phyloP scores from a whole-genome alignment of 2,329 filamentous ascomycete genomes.

The Amauroascus verrucosus region DNA sequence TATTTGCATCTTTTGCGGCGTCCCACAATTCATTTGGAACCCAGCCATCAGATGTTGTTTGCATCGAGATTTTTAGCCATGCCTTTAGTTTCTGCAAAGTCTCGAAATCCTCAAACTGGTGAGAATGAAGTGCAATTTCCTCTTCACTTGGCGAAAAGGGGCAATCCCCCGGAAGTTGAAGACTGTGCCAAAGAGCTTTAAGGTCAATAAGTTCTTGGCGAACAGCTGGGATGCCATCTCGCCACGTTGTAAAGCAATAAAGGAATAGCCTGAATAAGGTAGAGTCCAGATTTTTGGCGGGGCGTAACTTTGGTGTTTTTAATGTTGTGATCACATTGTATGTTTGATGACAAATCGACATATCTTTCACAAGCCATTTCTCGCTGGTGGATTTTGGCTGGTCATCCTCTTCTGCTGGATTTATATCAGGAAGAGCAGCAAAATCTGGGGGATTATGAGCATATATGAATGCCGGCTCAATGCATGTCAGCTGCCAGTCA shows the following conservation, averaged over 20 bases:
- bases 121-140: conserved; percentile 21
- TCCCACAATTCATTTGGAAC: conserved; percentile 26
- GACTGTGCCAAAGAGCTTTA: conserved; percentile 20
- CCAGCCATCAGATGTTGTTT: conserved; percentile 28
- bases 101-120: conserved; percentile 27
- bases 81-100: conserved; percentile 22
- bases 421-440: conserved; percentile 18
- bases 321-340: conserved; percentile 23
- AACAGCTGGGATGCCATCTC: conserved; percentile 21
- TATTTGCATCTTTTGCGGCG: conserved; percentile 22
- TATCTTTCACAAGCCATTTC: conserved; percentile 20
- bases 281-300: conserved; percentile 22
- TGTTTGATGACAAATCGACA: conserved; percentile 24
- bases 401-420: conserved; percentile 15
- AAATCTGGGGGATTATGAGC: conserved; percentile 25
- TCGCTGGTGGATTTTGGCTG: conserved; percentile 11
- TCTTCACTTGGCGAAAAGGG: conserved; percentile 21
- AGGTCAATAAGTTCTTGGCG: conserved; percentile 27
- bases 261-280: conserved; percentile 26
- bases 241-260: conserved; percentile 25
- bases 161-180: conserved; percentile 21
- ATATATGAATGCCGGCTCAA: conserved; percentile 27
- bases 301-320: conserved; percentile 20
- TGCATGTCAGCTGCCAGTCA: conserved; percentile 27
- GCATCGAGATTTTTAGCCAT: conserved; percentile 21